These are phyloP conservation scores for Macadamia tetraphylla DNA, from an alignment of 164 flowering plant genomes.

Conservation along the genomic window DNA sequence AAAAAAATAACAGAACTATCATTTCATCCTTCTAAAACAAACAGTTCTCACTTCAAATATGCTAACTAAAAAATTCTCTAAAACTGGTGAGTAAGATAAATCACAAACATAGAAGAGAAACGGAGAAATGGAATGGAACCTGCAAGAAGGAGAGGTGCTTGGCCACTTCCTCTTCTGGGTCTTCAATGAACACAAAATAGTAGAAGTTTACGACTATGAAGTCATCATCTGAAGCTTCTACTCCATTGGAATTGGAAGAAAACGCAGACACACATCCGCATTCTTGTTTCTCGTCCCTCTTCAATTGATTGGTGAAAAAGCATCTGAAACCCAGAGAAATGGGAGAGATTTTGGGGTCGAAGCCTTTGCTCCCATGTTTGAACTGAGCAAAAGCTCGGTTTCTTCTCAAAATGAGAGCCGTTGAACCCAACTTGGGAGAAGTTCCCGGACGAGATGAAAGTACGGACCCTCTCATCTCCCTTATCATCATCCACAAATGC, in stretches of 20 bases:
- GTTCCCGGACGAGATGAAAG: neutral
- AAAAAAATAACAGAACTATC: too few relatives aligned
- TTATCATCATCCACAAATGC: neutral
- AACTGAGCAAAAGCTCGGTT: neutral
- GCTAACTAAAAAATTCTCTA: too few relatives aligned
- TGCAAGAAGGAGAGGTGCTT: slow-evolving; percentile 60
- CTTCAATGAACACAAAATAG: slow-evolving; percentile 44
- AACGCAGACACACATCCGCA: slow-evolving; percentile 5
- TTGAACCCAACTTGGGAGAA: neutral
- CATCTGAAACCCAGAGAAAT: slow-evolving; percentile 4
- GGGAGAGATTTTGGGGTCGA: slow-evolving; percentile 4
- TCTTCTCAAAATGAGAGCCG: neutral
- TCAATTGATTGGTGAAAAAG: neutral
- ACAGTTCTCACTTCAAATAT: too few relatives aligned
- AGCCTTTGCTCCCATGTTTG: neutral
- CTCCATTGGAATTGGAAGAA: slow-evolving; percentile 4
- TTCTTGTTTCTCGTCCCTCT: neutral
- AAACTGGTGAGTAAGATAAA: too few relatives aligned
- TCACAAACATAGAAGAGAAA: too few relatives aligned
- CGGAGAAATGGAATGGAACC: slow-evolving; percentile 19
- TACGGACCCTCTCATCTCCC: slow-evolving; percentile 6
- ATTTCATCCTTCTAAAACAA: too few relatives aligned
- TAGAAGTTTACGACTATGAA: slow-evolving; percentile 76
- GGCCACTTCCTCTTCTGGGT: slow-evolving; percentile 54
- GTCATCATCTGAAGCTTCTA: slow-evolving; percentile 14